Evolutionary conservation across 768 basidiomycete species (phyloP), one percentile per base, ranked within the genome.

Genomic region (Termitomyces sp.): DNA sequence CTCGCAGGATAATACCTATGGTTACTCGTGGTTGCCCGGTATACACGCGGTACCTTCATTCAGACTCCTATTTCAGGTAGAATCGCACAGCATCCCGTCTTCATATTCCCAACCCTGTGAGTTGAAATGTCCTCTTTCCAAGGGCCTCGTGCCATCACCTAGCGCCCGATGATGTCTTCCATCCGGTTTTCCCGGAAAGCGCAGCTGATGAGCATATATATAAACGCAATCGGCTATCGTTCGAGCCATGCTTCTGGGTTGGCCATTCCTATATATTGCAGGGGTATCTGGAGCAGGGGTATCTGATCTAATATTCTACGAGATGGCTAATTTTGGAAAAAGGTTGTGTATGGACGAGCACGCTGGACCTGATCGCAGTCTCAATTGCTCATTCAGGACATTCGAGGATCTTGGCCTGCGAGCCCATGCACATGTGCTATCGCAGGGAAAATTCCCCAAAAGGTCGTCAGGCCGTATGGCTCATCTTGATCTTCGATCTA

Each of bases 161-260:
- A 40, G 48, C 37, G 48, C 24, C 35, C 37, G 40, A 6, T 26
- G 37, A 50, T 50, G 48, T 9, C 37, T 26, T 50, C 48, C 26
- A n/a, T 50, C 48, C 48, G 48, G 48, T 24, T 50, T 50, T 40
- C 22, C 37, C 48, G 48, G 48, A 9, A 37, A 21, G 35, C 11
- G 35, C 35, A 26, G 5, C 0, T 37, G 35, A 38, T 38, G 35
- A 37, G 15, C 35, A 11, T n/a, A n/a, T n/a, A n/a, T n/a, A n/a
- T n/a, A n/a, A 14, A 47, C 19, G 46, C 56, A 55, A 56, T 53
- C 54, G 52, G 58, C 62, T 60, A 60, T 58, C 56, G 37, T 26
- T 41, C 5, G 51, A 51, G 37, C 54, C 57, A 48, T 46, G 43
- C 42, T 34, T 2, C 35, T 26, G 59, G 59, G 43, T 11, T 45